Evolutionary conservation across 2,329 filamentous ascomycete species (phyloP).

Genomic region (Raffaelea ambrosiae): DNA sequence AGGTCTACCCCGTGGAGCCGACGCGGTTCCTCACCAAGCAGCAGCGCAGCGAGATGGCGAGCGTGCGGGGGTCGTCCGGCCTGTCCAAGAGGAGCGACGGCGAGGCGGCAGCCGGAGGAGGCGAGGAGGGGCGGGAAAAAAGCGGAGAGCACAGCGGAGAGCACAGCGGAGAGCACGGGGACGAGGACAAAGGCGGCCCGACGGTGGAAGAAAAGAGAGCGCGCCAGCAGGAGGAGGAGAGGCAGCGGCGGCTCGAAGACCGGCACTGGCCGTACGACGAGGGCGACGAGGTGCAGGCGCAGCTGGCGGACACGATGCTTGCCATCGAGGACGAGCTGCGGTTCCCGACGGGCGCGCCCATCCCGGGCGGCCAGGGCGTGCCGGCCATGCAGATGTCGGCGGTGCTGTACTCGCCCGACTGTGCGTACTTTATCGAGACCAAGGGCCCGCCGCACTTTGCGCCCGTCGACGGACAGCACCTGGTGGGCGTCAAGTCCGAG

Average conservation of each 20-base stretch:
- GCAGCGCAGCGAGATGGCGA: no score
- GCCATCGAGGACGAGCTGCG: slow-evolving; percentile 55
- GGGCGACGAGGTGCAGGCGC: slow-evolving; percentile 1
- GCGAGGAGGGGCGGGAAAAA: neutral
- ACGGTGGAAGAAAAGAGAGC: neutral
- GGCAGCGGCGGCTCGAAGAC: neutral
- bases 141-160: no score
- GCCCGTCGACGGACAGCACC: slow-evolving; percentile 42
- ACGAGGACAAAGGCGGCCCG: no score
- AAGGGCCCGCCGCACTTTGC: slow-evolving; percentile 52
- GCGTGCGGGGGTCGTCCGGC: no score
- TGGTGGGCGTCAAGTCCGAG: slow-evolving; percentile 54
- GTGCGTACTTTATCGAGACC: slow-evolving; percentile 56
- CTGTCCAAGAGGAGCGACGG: neutral
- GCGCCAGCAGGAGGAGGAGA: neutral
- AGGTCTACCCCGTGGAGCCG: slow-evolving; percentile 53
- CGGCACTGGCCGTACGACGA: neutral
- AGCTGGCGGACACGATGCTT: slow-evolving; percentile 19
- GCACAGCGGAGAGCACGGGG: no score
- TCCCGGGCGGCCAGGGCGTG: slow-evolving; percentile 28
- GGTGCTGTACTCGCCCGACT: slow-evolving; percentile 60
- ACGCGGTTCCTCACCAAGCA: slow-evolving; percentile 18
- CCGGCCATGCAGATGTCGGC: slow-evolving; percentile 54
- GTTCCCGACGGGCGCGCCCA: slow-evolving; percentile 50
- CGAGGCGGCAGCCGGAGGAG: neutral